Evolutionary conservation across 345 rosid genomes (phyloP), one percentile per base, ranked within the genome.

Genomic region (Hibiscus mutabilis): DNA sequence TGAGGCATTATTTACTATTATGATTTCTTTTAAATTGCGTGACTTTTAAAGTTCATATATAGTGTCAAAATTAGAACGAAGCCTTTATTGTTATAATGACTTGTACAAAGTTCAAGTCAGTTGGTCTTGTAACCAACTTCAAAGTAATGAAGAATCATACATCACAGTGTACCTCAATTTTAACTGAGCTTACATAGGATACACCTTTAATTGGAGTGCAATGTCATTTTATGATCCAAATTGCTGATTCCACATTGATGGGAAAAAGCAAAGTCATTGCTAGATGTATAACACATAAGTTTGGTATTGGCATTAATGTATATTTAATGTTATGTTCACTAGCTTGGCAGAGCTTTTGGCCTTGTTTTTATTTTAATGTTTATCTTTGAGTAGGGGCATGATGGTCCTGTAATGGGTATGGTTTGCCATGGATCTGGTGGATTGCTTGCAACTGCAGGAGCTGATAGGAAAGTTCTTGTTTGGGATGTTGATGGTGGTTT

Each of bases 401-500:
- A 95, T 4, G 99, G 98, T 68, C 97, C 98, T 2, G 86, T 90
- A 44, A 87, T 88, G 93, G 86, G 85, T 21, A 95, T 95, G 98
- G 85, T 90, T 37, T 89, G 93, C 83, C 97, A 95, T 82, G 91
- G 91, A 1, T 95, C 99, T 13, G 97, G 98, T 57, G 98, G 97
- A 27, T 80, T 92, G 84, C 87, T 95, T 73, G 97, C 97, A 40
- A 95, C 99, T 56, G 92, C 93, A 25, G 99, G 97, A 86, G 88
- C 97, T 71, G 97, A 95, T 82, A 90, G 97, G 77, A 95, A 95
- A 84, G 99, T 95, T 5, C 91, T 86, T 73, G 92, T 95, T 60
- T 95, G 97, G 97, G 99, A 92, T 85, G 93, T 95, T n/a, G 97
- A 92, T 78, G 99, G 99, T 68, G 97, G 97, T 69, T 95, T 87